phyloP scores from a whole-genome alignment of 129 eudicot genomes.

The Flaveria robusta region DNA sequence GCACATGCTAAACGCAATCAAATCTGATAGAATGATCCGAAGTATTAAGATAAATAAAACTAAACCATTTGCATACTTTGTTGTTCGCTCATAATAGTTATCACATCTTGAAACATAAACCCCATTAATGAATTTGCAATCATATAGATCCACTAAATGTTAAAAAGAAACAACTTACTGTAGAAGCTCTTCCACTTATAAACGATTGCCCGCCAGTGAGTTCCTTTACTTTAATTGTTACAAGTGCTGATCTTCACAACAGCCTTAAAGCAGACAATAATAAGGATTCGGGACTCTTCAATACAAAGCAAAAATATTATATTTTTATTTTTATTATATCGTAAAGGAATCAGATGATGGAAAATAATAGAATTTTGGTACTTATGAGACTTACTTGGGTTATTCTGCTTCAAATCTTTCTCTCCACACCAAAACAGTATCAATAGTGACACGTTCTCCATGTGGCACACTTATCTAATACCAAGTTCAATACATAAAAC shows the following conservation, averaged over 20 bases:
- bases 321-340: background rate
- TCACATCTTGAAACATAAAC: too few species aligned
- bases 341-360: background rate
- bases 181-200: slow-evolving; percentile 83
- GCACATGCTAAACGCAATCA: too few species aligned
- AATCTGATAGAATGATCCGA: too few species aligned
- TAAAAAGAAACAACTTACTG: slow-evolving; percentile 41
- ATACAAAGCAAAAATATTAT: background rate
- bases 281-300: too few species aligned
- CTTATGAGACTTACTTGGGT: slow-evolving; percentile 73
- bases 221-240: slow-evolving; percentile 78
- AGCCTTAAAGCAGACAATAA: too few species aligned
- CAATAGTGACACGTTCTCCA: slow-evolving; percentile 91
- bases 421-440: slow-evolving; percentile 89
- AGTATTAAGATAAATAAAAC: too few species aligned
- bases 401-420: slow-evolving; percentile 91
- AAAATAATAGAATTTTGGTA: background rate
- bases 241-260: slow-evolving; percentile 82
- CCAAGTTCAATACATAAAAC: slow-evolving; percentile 3
- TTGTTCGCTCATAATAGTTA: too few species aligned
- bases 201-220: slow-evolving; percentile 95
- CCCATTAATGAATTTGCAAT: too few species aligned
- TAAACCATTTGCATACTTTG: too few species aligned
- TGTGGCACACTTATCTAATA: slow-evolving; percentile 79
- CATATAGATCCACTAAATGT: too few species aligned